Evolutionary conservation across 306 rosid genomes (phyloP).

Genomic region (Gillenia trifoliata): DNA sequence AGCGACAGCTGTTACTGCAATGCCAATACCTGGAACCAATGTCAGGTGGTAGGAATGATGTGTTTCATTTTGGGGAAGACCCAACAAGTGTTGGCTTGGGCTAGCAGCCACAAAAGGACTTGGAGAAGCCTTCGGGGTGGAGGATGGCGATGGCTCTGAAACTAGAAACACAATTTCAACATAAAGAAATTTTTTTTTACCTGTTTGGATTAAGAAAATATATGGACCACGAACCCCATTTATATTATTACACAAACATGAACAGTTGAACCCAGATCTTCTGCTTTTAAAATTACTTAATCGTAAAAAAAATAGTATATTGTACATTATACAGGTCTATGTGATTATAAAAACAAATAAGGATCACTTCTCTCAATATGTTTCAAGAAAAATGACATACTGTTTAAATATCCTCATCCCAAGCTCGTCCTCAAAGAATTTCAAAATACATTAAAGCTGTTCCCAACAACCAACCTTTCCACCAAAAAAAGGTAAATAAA

Average conservation of each 20-base stretch:
- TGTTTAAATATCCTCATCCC: neutral
- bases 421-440: neutral
- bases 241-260: neutral
- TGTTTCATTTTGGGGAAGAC: slow-evolving; percentile 38
- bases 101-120: slow-evolving; percentile 64
- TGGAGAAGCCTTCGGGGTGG: slow-evolving; percentile 65
- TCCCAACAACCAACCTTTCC: slow-evolving; percentile 3
- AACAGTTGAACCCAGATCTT: neutral
- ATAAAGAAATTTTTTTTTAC: neutral
- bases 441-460: neutral
- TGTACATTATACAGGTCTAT: neutral
- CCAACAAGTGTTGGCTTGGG: slow-evolving; percentile 55
- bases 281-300: neutral
- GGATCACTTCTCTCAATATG: neutral
- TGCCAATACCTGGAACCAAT: slow-evolving; percentile 66
- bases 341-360: neutral
- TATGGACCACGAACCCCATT: neutral
- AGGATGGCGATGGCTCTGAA: slow-evolving; percentile 60
- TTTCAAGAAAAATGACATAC: neutral
- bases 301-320: neutral
- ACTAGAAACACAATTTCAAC: slow-evolving; percentile 30
- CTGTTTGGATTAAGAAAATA: neutral
- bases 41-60: slow-evolving; percentile 68
- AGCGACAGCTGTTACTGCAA: slow-evolving; percentile 72
- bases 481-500: neutral